Evolutionary conservation across 2,329 filamentous ascomycete species (phyloP), one percentile per base, ranked within the genome.

Genomic region (Beauveria varroae): DNA sequence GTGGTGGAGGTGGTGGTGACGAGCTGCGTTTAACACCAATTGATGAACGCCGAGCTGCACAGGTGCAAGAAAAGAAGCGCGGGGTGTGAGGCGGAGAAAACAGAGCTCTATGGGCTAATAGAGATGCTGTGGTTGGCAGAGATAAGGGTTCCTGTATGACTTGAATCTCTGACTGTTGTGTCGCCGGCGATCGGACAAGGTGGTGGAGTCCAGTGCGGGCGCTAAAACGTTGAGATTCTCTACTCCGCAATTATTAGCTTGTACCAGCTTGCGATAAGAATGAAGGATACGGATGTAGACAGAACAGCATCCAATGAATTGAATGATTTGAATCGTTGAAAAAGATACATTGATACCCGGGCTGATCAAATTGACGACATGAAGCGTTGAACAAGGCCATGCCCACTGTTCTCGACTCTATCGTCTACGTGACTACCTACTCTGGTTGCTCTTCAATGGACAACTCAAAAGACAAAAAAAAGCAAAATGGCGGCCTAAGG

Each of bases 161-260:
- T 41, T 44, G 57, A 52, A 26, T 37, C 37, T 60, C 40, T 60
- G 57, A 60, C 57, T 60, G 47, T 44, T 46, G 49, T 26, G 40
- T 1, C 46, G 49, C 57, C 57, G 49, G 57, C 57, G n/a, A 60
- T 60, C 57, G 57, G 57, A 60, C 57, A 46, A 5, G 57, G 40
- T 28, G 49, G 57, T 60, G 57, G 57, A 52, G 57, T 34, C 12
- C 14, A 22, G 37, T 22, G 16, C 37, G 47, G 47, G 30, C 56
- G 57, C 46, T 59, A 52, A 47, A 44, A 34, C 6, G 14, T 47
- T 47, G 44, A 37, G 34, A 2, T 37, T 37, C 34, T 37, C 34
- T 37, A 14, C 34, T 37, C 12, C 34, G 34, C 12, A 34, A 34
- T 34, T 5, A 34, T 34, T 5, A 37, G 5, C 34, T 14, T 37